These are phyloP conservation scores for Psilocybe cyanescens DNA, from an alignment of 768 basidiomycete species.

Conservation along the genomic window DNA sequence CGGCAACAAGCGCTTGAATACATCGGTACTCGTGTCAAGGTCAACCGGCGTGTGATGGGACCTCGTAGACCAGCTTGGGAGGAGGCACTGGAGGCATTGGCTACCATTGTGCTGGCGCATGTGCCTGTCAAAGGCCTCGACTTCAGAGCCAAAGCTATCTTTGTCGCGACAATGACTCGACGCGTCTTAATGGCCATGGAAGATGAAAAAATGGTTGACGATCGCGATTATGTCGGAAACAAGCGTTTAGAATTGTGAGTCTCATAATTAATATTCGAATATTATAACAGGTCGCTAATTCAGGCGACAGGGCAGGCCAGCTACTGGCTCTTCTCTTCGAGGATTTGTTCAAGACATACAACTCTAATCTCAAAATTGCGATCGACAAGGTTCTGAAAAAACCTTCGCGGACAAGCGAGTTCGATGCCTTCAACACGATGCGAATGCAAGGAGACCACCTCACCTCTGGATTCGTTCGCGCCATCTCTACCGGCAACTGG, in stretches of 20 bases:
- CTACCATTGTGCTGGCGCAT: constrained; percentile 96
- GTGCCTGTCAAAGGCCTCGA: constrained; percentile 90
- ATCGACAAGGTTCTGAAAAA: constrained; percentile 99
- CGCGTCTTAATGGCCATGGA: constrained; percentile 96
- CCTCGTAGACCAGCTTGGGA: constrained; percentile 88
- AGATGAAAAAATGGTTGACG: constrained; percentile 96
- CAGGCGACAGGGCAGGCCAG: constrained; percentile 80
- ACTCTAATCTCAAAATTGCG: constrained; percentile 89
- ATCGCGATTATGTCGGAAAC: constrained; percentile 98
- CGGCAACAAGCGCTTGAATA: constrained; percentile 94
- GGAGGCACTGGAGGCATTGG: constrained; percentile 95
- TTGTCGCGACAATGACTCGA: constrained; percentile 96
- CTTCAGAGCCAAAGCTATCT: constrained; percentile 93
- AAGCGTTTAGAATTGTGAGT: constrained; percentile 96
- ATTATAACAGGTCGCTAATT: constrained; percentile 13
- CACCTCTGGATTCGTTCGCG: constrained; percentile 93
- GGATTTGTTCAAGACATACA: constrained; percentile 98
- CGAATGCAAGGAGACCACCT: constrained; percentile 96
- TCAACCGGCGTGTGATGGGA: constrained; percentile 81
- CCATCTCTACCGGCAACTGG: constrained; percentile 99
- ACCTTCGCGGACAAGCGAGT: constrained; percentile 90
- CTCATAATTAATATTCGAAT: background rate
- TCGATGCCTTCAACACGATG: constrained; percentile 94
- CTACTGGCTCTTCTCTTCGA: constrained; percentile 95
- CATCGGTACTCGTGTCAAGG: constrained; percentile 91